These are phyloP conservation scores for Abelmoschus esculentus DNA, from an alignment of 345 rosid species.

Conservation along the genomic window DNA sequence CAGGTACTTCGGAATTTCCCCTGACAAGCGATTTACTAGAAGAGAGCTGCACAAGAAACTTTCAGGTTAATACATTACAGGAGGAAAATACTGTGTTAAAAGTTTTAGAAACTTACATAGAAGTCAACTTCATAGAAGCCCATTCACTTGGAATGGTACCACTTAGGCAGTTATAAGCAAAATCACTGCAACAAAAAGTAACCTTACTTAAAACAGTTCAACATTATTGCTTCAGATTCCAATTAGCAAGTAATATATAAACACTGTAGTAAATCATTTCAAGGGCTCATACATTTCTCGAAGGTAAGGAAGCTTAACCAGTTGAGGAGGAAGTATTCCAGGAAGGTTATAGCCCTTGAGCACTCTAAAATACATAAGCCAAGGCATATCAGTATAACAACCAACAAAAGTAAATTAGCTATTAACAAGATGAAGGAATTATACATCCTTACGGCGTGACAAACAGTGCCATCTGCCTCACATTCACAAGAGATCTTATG, in stretches of 20 bases:
- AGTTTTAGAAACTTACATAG: slow-evolving; percentile 33
- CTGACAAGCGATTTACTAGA: slow-evolving; percentile 48
- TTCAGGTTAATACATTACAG: slow-evolving; percentile 10
- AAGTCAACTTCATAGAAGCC: slow-evolving; percentile 36
- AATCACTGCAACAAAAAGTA: slow-evolving; percentile 36
- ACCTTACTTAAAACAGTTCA: slow-evolving; percentile 3
- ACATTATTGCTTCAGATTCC: not conserved
- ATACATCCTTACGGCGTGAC: slow-evolving; percentile 50
- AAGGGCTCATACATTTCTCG: slow-evolving; percentile 34
- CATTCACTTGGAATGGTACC: slow-evolving; percentile 54
- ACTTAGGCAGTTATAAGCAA: slow-evolving; percentile 44
- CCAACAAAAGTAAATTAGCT: not conserved
- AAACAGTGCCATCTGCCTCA: slow-evolving; percentile 26
- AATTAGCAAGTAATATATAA: not conserved
- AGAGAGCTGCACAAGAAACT: slow-evolving; percentile 36
- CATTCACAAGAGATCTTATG: slow-evolving; percentile 37
- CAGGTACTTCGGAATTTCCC: slow-evolving; percentile 41
- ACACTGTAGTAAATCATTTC: not conserved
- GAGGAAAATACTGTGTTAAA: not conserved
- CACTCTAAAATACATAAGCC: slow-evolving; percentile 28
- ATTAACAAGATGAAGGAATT: slow-evolving; percentile 13
- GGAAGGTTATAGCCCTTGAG: slow-evolving; percentile 49
- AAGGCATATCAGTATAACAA: slow-evolving; percentile 10
- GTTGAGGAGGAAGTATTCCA: slow-evolving; percentile 49
- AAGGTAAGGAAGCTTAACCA: slow-evolving; percentile 43